Base-by-base conservation (phyloP, 495 filamentous ascomycete genomes). In the Hypoxylon lienhwacheense region DNA sequence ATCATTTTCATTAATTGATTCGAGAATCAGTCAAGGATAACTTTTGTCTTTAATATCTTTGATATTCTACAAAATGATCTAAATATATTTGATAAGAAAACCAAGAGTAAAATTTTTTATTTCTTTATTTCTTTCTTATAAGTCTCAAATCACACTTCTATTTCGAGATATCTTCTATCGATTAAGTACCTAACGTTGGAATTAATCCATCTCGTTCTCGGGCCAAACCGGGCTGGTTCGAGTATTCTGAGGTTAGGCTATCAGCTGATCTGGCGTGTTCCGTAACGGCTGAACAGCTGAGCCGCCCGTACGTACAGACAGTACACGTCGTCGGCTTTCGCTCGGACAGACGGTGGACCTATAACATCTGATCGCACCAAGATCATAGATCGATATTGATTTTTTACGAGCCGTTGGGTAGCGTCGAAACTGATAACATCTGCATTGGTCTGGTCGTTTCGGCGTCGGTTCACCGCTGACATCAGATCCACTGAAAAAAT, bases 261-360 rank as follows among this genome's bases (percentile, higher is more conserved):
- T 61, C 57, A 26, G n/a, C 52, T 52, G 57, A 61, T 55, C 57
- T 61, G 57, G 57, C 57, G 47, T 61, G 57, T 37, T 51, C 34
- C 47, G 41, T 47, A 51, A 46, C 51, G 37, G 20, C 57, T 61
- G 57, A 55, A 52, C 47, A 50, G 40, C 35, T 41, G 21, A n/a
- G n/a, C n/a, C n/a, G n/a, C n/a, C n/a, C n/a, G n/a, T n/a, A n/a
- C n/a, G n/a, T n/a, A n/a, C n/a, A n/a, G n/a, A n/a, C n/a, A n/a
- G n/a, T 43, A 32, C 44, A 22, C 31, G 35, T 44, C 25, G 28
- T 60, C 56, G 57, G 57, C 41, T 10, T 51, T 55, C 34, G 31
- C 32, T 61, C 57, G 57, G 57, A 14, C 45, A 55, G 19, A 25
- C 39, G 11, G 47, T 61, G 44, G 51, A 55, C 47, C 45, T 37